Percentiles rank a stretch among this genome's conserved stretches.
Evolutionary conservation across 371 early-diverging fungal genomes (phyloP).

Genomic region (Mucor indicus): DNA sequence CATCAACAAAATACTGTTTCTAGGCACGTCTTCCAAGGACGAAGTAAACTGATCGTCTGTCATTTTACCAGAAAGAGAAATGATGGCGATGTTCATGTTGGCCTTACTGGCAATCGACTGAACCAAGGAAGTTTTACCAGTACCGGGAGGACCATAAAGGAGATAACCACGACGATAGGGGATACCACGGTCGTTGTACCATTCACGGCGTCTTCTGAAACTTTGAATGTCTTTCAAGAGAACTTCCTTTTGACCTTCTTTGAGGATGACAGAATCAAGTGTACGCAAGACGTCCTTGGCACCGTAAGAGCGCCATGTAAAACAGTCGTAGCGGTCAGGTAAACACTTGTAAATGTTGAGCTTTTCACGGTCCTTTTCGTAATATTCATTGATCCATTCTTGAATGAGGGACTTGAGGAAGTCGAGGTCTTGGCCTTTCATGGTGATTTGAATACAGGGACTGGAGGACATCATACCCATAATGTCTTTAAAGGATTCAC

Average conservation of each 20-base stretch:
- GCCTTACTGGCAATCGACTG: constrained; percentile 56
- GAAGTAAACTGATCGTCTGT: constrained; percentile 31
- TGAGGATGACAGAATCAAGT: constrained; percentile 36
- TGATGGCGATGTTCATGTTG: constrained; percentile 39
- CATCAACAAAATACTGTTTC: constrained; percentile 35
- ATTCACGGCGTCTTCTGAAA: constrained; percentile 41
- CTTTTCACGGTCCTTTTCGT: constrained; percentile 27
- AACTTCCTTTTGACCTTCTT: constrained; percentile 35
- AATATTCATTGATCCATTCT: constrained; percentile 36
- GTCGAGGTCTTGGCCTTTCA: constrained; percentile 20
- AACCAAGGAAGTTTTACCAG: constrained; percentile 68
- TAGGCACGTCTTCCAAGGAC: constrained; percentile 25
- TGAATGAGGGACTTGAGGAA: constrained; percentile 23
- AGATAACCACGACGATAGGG: constrained; percentile 91
- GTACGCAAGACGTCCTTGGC: constrained; percentile 30
- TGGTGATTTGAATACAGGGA: constrained; percentile 23
- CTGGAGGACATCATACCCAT: constrained; percentile 18
- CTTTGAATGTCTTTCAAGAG: constrained; percentile 32
- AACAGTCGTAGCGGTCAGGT: constrained; percentile 18
- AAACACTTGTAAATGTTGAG: constrained; percentile 30
- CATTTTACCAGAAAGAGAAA: constrained; percentile 32
- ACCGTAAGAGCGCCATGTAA: constrained; percentile 20
- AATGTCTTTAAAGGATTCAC: constrained; percentile 14
- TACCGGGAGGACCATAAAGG: constrained; percentile 68
- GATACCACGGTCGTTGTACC: constrained; percentile 89